These are phyloP conservation scores for Tolypocladium album DNA, from an alignment of 2,329 filamentous ascomycete genomes.

Conservation along the genomic window DNA sequence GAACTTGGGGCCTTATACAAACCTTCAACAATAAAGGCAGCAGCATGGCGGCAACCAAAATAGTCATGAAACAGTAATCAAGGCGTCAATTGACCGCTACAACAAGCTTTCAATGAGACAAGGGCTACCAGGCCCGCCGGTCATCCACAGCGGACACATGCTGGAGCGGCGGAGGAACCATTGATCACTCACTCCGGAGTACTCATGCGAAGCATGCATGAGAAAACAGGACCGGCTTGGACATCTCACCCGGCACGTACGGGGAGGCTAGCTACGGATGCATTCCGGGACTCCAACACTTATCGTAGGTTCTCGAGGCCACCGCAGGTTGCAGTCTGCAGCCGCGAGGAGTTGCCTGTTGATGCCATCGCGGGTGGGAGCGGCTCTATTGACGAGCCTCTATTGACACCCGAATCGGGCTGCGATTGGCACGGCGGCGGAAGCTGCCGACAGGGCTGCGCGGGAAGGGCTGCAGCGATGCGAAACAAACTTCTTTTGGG, in stretches of 20 bases:
- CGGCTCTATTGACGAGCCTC: conserved; percentile 18
- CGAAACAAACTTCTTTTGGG: not conserved
- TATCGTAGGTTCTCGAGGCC: not conserved
- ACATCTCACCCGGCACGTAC: not conserved
- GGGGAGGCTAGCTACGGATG: not conserved
- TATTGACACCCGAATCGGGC: conserved; percentile 25
- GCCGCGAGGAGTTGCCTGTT: not conserved
- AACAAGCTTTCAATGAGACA: not conserved
- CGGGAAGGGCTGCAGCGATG: not conserved
- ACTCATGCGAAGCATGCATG: not conserved
- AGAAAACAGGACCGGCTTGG: not conserved
- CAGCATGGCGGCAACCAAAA: not conserved
- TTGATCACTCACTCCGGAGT: not conserved
- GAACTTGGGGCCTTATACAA: not conserved
- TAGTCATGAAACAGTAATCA: not conserved
- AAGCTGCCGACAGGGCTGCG: not conserved
- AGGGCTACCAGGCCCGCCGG: not conserved
- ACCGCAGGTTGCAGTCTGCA: not conserved
- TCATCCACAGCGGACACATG: not conserved
- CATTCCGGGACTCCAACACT: not conserved
- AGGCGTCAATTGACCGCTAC: not conserved
- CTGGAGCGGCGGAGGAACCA: not conserved
- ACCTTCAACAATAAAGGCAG: not conserved
- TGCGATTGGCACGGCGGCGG: conserved; percentile 3
- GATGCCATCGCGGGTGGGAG: not conserved